Conservation (phyloP, 495 filamentous ascomycete species). For the Aspergillus steynii region DNA sequence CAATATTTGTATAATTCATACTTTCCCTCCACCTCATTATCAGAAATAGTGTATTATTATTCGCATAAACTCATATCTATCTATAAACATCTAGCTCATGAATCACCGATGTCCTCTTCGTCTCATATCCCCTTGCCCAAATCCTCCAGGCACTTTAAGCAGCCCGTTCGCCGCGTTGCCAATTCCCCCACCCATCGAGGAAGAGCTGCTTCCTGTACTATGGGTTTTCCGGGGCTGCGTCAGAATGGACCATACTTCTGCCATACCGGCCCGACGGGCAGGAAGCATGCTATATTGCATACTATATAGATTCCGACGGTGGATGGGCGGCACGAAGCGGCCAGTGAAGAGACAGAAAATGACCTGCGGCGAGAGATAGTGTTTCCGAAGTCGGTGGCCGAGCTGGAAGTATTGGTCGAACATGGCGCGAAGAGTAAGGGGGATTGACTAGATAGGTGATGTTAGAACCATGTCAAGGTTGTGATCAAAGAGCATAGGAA, state of each 20-base stretch:
- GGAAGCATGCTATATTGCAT: constrained; percentile 99
- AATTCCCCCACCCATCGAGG: constrained; percentile 32
- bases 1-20: background rate
- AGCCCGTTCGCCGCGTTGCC: constrained; percentile 30
- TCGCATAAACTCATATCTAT: background rate
- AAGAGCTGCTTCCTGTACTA: constrained; percentile 26
- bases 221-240: constrained; percentile 51
- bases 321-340: constrained; percentile 87
- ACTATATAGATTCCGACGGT: constrained; percentile 90
- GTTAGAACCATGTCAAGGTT: background rate
- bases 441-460: constrained; percentile 64
- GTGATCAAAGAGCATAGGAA: background rate
- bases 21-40: background rate
- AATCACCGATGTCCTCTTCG: constrained; percentile 43
- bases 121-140: constrained; percentile 37
- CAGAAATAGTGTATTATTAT: background rate
- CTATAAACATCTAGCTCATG: constrained; percentile 9
- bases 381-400: constrained; percentile 85
- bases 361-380: constrained; percentile 88
- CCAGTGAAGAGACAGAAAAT: constrained; percentile 86
- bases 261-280: constrained; percentile 71
- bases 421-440: constrained; percentile 86
- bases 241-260: constrained; percentile 81
- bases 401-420: constrained; percentile 98
- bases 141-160: constrained; percentile 37